Percentiles rank a stretch among this genome's conserved stretches.
Evolutionary conservation across 345 rosid genomes (phyloP).

Genomic region (Microcos paniculata): DNA sequence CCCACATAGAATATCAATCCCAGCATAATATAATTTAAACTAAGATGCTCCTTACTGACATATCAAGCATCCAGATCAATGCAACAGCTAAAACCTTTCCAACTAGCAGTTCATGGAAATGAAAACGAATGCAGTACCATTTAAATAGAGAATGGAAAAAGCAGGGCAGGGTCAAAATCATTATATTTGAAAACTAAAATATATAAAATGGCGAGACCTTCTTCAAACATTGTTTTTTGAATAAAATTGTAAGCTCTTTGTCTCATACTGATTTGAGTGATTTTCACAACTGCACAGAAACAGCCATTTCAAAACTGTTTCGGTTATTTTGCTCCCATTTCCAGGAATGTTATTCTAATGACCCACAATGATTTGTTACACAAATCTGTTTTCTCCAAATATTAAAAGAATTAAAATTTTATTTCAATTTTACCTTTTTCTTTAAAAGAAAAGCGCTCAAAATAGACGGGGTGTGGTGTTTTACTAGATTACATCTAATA

Average conservation of each 20-base stretch:
- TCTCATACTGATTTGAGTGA: too few species aligned
- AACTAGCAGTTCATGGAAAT: not conserved
- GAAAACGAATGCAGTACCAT: not conserved
- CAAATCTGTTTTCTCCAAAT: not conserved
- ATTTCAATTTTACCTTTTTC: not conserved
- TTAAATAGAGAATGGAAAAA: not conserved
- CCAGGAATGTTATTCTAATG: slow-evolving; percentile 2
- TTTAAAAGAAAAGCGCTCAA: not conserved
- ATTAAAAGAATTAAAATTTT: not conserved
- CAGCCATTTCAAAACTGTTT: not conserved
- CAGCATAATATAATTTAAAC: not conserved
- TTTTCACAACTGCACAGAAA: not conserved
- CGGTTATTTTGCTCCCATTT: not conserved
- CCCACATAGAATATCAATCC: not conserved
- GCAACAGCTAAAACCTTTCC: not conserved
- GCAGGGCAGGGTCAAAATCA: not conserved
- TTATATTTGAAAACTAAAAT: not conserved
- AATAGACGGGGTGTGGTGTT: not conserved
- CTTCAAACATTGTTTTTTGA: not conserved
- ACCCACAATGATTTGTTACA: not conserved
- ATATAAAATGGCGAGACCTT: not conserved
- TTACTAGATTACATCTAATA: not conserved
- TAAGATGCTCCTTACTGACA: not conserved
- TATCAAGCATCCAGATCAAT: not conserved
- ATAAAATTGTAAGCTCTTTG: not conserved